Base-by-base conservation (phyloP, 225 moss, liverwort and hornwort species). In the Rhytidiadelphus loreus region DNA sequence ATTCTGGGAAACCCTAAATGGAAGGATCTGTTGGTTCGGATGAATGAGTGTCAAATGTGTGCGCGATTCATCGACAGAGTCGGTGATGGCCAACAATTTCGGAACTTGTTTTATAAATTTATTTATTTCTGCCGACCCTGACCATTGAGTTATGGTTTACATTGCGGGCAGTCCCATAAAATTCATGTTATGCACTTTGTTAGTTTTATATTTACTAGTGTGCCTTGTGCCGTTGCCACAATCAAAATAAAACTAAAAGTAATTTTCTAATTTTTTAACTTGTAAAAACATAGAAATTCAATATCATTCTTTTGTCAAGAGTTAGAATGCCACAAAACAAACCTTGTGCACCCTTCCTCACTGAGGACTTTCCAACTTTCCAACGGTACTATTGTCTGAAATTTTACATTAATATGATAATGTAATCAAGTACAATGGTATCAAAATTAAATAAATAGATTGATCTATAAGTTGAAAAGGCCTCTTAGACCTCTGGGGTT, bases 131-230 rank as follows among this genome's bases (percentile, higher is more conserved):
- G 74, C 8, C 0, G 1, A 75, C 9, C 8, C 0, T 76, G 1
- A 23, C 4, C 3, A 22, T 0, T 1, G 0, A 75, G 13, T n/a
- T 33, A 7, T 35, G 8, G 22, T 8, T 69, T 18, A 17, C 2
- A 7, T 12, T 74, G 12, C 0, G 0, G 9, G 5, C 13, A 32
- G 12, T 35, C 0, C 23, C 4, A 35, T 14, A 53, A 50, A 35
- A 76, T 76, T 13, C 35, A 53, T 35, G 8, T 23, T 52, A 35
- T 53, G 2, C 7, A 23, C 13, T 35, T n/a, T n/a, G n/a, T n/a
- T n/a, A n/a, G n/a, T 53, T 23, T 53, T 2, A 23, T 76, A 14
- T 35, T 52, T 35, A 2, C 48, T 50, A 50, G 48, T 50, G 52
- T 52, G 52, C 15, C 52, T 13, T 52, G 52, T 13, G 52, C 14